Conservation (phyloP, 2,329 filamentous ascomycete species). For the Diplodia scrobiculata region DNA sequence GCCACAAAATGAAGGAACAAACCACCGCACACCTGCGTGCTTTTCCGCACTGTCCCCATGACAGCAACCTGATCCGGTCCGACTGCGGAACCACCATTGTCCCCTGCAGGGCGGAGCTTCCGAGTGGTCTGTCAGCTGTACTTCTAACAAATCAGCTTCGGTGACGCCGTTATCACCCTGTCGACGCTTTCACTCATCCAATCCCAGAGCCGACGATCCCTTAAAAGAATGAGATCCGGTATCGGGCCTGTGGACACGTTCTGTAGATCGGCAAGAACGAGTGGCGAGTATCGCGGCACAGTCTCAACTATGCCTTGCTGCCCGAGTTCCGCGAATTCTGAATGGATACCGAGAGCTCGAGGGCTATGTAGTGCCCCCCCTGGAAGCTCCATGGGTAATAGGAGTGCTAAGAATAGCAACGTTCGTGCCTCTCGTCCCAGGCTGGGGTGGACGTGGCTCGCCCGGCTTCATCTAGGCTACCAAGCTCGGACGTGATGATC, state of each 20-base stretch:
- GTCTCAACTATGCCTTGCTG: not conserved
- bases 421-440: not conserved
- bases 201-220: not conserved
- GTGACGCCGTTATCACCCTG: not conserved
- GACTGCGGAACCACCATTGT: not conserved
- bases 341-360: slow-evolving; percentile 8
- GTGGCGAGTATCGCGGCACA: slow-evolving; percentile 1
- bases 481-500: not conserved
- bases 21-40: not conserved
- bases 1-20: not conserved
- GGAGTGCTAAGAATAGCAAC: not conserved
- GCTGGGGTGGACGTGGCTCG: not conserved
- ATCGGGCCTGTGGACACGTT: not conserved
- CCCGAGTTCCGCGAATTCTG: not conserved
- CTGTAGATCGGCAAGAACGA: not conserved
- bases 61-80: not conserved
- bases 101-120: not conserved
- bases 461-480: not conserved
- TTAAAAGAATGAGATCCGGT: no score
- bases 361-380: not conserved
- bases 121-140: not conserved
- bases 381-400: not conserved
- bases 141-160: not conserved
- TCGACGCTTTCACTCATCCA: not conserved
- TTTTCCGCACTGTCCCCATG: not conserved